Percentiles rank a stretch among this genome's conserved stretches.
Conservation (phyloP, 345 rosid genomes). For the Isatis tinctoria region DNA sequence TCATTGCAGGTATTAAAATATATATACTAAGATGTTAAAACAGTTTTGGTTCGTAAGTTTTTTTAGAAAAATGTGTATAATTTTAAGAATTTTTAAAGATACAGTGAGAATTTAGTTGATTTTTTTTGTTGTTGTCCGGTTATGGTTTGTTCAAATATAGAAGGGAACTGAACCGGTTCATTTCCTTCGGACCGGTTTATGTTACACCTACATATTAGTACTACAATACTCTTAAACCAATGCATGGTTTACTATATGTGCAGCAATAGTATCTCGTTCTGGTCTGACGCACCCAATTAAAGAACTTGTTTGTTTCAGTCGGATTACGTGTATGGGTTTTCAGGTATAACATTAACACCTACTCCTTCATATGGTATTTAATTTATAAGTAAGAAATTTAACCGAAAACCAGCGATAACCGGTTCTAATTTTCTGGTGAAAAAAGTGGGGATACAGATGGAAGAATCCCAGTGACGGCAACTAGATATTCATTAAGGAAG, state of each 20-base stretch:
- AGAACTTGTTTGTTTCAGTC: conserved; percentile 58
- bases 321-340: conserved; percentile 78
- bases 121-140: no score
- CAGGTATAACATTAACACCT: conserved; percentile 42
- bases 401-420: background rate
- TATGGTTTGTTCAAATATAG: no score
- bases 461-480: conserved; percentile 73
- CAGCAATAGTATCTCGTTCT: conserved; percentile 42
- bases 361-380: background rate
- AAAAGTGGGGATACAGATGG: conserved; percentile 94
- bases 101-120: no score
- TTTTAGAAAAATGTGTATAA: no score
- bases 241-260: background rate
- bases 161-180: no score
- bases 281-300: conserved; percentile 58
- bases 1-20: no score
- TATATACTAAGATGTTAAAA: no score
- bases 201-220: no score
- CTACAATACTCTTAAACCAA: background rate
- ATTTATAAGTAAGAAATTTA: background rate
- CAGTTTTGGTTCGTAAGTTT: no score
- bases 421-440: background rate
- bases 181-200: no score
- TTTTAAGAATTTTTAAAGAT: no score
- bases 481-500: conserved; percentile 62